phyloP scores from a whole-genome alignment of 2,329 filamentous ascomycete species.

The Neocucurbitaria cava region DNA sequence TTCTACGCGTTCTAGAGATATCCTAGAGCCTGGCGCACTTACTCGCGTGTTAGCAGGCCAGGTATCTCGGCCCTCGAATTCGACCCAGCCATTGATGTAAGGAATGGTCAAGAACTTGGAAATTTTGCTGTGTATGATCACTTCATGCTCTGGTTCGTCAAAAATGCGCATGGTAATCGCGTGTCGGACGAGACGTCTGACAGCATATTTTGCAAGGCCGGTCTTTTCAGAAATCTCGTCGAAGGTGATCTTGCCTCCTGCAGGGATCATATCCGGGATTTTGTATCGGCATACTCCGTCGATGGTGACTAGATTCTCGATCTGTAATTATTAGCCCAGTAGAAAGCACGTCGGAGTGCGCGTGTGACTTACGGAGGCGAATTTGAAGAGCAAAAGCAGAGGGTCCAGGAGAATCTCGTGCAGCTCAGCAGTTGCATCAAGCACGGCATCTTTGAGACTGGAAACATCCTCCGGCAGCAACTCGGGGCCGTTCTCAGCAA shows the following conservation, averaged over 20 bases:
- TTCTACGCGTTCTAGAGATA: background rate
- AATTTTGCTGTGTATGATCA: slow-evolving; percentile 14
- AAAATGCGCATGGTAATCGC: slow-evolving; percentile 21
- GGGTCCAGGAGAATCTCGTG: slow-evolving; percentile 21
- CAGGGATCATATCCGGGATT: slow-evolving; percentile 17
- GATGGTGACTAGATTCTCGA: slow-evolving; percentile 11
- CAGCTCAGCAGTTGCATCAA: slow-evolving; percentile 21
- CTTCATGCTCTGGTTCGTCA: slow-evolving; percentile 13
- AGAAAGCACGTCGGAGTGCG: background rate
- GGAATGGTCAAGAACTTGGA: slow-evolving; percentile 21
- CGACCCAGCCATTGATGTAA: slow-evolving; percentile 14
- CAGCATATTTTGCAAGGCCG: slow-evolving; percentile 11
- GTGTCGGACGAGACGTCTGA: slow-evolving; percentile 15
- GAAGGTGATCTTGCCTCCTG: slow-evolving; percentile 14
- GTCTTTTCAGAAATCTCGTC: slow-evolving; percentile 16
- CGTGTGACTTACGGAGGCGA: slow-evolving; percentile 8
- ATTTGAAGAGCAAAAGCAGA: slow-evolving; percentile 15
- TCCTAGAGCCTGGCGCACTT: slow-evolving; percentile 5
- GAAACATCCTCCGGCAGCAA: slow-evolving; percentile 7
- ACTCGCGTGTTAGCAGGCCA: slow-evolving; percentile 15
- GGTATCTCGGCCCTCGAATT: slow-evolving; percentile 11
- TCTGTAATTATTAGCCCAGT: slow-evolving; percentile 5
- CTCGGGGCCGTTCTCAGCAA: slow-evolving; percentile 12
- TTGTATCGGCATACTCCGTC: slow-evolving; percentile 12
- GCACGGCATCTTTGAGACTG: slow-evolving; percentile 11